phyloP scores from a whole-genome alignment of 345 rosid species.

The Raphanus raphanistrum region DNA sequence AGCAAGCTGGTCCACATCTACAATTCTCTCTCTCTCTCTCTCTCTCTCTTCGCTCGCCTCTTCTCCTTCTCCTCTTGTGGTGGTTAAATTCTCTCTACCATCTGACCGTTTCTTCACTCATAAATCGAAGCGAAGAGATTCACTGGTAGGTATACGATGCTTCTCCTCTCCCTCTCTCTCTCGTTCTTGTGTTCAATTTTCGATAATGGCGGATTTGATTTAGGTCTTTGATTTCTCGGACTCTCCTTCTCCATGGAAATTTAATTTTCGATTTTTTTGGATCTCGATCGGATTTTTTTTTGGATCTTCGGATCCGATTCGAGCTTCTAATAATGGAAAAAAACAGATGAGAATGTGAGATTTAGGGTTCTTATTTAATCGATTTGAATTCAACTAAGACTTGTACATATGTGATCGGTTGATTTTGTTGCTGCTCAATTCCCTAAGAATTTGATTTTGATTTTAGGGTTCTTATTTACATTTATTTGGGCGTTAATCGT shows the following conservation, averaged over 20 bases:
- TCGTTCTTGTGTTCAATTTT: not conserved
- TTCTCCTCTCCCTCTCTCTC: not conserved
- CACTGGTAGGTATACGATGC: slow-evolving; percentile 38
- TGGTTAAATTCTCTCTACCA: slow-evolving; percentile 33
- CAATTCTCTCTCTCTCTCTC: slow-evolving; percentile 7
- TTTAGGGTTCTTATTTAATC: slow-evolving; percentile 15
- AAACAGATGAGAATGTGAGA: slow-evolving; percentile 30
- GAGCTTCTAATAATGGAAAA: not conserved
- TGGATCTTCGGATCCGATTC: slow-evolving; percentile 27
- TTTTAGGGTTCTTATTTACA: slow-evolving; percentile 4
- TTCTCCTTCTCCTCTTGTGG: not conserved
- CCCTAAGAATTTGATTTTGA: slow-evolving; percentile 7
- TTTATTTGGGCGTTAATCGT: slow-evolving; percentile 18
- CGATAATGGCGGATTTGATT: slow-evolving; percentile 9
- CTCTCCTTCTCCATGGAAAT: not conserved
- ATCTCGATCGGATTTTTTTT: slow-evolving; percentile 27
- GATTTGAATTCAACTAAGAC: not conserved
- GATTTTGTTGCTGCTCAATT: slow-evolving; percentile 4
- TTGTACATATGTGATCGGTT: not conserved
- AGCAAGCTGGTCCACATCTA: slow-evolving; percentile 38
- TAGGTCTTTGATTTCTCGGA: not conserved
- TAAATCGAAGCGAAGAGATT: slow-evolving; percentile 40
- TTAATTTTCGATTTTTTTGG: not conserved
- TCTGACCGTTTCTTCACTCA: slow-evolving; percentile 54
- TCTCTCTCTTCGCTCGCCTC: slow-evolving; percentile 22